Evolutionary conservation across 1,284 basidiomycete genomes (phyloP), one percentile per base, ranked within the genome.

Genomic region (Schizophyllum amplum): DNA sequence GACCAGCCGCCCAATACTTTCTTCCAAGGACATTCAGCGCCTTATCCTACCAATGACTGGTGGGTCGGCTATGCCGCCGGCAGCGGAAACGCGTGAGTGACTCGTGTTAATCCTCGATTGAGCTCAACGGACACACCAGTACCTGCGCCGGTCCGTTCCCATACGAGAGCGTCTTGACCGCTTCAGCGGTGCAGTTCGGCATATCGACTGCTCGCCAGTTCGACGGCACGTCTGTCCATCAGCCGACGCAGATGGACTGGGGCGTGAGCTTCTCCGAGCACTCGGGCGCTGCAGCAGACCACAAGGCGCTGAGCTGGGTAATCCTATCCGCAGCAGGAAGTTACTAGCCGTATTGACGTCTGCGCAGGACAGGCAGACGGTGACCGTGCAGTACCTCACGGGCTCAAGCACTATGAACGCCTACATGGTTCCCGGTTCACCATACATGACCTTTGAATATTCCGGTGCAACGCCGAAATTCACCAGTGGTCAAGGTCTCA

Each of bases 11-110:
- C 70, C 6, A 67, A 63, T 47, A 66, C 68, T 1, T 71, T 72
- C 60, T 71, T 70, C 59, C 66, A 67, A 56, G 69, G 67, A 24
- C 65, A 63, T 56, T 62, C 63, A 13, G 67, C 69, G 17, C 69
- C 70, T 0, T 72, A 64, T 53, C 69, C 70, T 15, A 72, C 70
- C 15, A 69, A 69, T 50, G 66, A 66, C 53, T 71, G 70, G 70
- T 72, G 70, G 70, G 63, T 67, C n/a, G 70, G 68, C 33, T 72
- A 65, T 60, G 68, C 62, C 46, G 68, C 69, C 5, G 63, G 66
- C 2, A 59, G 51, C 52, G 69, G 69, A 27, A 61, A 59, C 59
- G 65, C 62, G 63, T 69, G 61, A 61, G 67, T 55, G 15, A 25
- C 7, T 24, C 22, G 24, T 54, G 42, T 54, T 24, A 21, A 20